phyloP scores from a whole-genome alignment of 140 eudicot genomes.

The Flaveria floridana region DNA sequence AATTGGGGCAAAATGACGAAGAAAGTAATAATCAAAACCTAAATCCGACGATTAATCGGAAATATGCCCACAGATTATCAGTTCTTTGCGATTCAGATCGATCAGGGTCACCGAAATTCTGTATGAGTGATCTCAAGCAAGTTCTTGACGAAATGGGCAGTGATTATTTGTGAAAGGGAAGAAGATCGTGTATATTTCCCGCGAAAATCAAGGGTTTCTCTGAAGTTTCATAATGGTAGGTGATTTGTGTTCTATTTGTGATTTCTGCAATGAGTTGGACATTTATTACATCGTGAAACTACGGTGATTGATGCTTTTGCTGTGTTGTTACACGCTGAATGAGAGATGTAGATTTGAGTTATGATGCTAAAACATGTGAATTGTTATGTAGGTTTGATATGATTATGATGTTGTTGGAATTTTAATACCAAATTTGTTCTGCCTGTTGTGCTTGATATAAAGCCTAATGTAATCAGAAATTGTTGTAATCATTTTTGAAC shows the following conservation, averaged over 20 bases:
- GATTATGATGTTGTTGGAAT: neutral
- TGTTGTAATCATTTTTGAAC: neutral
- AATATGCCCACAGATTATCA: conserved; percentile 15
- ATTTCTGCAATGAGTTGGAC: conserved; percentile 15
- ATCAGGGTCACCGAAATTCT: conserved; percentile 24
- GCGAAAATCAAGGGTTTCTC: conserved; percentile 23
- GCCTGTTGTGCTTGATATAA: neutral
- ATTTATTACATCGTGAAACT: neutral
- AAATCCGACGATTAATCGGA: conserved; percentile 12
- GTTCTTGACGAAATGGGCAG: conserved; percentile 6
- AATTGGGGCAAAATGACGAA: neutral
- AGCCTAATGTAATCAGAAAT: neutral
- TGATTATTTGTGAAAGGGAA: conserved; percentile 24
- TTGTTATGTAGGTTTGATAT: conserved; percentile 25
- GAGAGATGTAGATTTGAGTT: no score
- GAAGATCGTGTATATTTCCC: conserved; percentile 11
- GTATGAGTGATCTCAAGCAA: conserved; percentile 22
- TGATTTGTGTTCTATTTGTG: conserved; percentile 10
- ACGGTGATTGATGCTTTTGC: no score
- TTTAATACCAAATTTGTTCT: no score
- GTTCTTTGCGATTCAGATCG: conserved; percentile 28
- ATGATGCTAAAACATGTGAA: neutral
- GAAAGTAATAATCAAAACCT: neutral
- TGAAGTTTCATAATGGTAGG: conserved; percentile 32
- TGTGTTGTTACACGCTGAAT: no score